Evolutionary conservation across 2,329 filamentous ascomycete species (phyloP).

Genomic region (Metarhizium album): DNA sequence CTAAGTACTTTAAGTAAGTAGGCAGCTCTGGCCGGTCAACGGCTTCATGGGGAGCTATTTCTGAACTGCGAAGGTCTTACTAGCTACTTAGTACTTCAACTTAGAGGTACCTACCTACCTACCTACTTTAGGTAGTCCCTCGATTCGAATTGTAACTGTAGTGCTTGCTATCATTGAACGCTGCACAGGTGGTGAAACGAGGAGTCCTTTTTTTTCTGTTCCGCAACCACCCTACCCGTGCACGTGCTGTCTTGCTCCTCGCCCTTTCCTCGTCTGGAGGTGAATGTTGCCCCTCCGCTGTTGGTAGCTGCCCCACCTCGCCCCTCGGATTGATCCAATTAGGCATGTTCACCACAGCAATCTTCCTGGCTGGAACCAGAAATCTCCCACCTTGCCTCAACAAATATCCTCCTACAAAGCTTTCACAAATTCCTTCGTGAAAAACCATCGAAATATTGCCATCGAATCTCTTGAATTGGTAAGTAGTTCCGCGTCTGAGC

Average conservation of each 20-base stretch:
- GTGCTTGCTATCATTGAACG: background rate
- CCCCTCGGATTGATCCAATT: background rate
- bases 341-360: background rate
- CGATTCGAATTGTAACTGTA: background rate
- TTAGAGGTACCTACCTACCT: no score
- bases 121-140: background rate
- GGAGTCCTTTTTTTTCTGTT: background rate
- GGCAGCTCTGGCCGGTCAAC: background rate
- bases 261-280: background rate
- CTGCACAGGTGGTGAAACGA: background rate
- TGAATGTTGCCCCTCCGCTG: slow-evolving; percentile 1
- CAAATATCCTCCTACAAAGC: slow-evolving; percentile 2
- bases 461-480: background rate
- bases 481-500: background rate
- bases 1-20: no score
- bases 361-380: background rate
- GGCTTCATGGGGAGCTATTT: no score
- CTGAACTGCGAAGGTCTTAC: background rate
- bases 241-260: background rate
- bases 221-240: background rate
- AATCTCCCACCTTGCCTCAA: slow-evolving; percentile 5
- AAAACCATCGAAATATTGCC: background rate
- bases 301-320: slow-evolving; percentile 13
- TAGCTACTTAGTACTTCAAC: no score
- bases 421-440: background rate